Percentiles rank a stretch among this genome's conserved stretches.
Conservation (phyloP, 768 basidiomycete species). For the Termitomyces sp. region DNA sequence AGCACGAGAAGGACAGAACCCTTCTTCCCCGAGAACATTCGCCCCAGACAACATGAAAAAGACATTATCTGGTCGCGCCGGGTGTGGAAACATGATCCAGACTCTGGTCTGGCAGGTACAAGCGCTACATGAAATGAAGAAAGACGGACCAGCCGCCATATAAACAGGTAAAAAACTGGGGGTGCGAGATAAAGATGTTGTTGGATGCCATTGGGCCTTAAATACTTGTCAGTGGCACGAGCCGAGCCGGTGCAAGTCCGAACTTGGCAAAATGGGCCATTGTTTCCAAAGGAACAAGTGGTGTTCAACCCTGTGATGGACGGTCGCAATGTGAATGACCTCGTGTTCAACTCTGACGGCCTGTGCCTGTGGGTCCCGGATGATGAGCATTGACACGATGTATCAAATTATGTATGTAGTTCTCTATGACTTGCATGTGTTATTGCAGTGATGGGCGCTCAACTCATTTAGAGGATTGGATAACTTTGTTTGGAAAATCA, state of each 20-base stretch:
- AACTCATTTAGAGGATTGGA: neutral
- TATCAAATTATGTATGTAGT: neutral
- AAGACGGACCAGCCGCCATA: neutral
- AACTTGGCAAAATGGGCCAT: neutral
- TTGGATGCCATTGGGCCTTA: neutral
- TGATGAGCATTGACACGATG: neutral
- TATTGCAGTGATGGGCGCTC: neutral
- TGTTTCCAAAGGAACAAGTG: neutral
- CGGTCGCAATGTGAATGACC: neutral
- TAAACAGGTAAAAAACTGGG: neutral
- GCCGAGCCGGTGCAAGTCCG: neutral
- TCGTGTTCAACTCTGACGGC: neutral
- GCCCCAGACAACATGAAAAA: conserved; percentile 5
- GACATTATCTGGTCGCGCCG: conserved; percentile 2
- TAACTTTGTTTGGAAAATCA: neutral
- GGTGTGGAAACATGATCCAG: conserved; percentile 3
- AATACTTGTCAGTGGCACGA: neutral
- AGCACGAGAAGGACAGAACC: conserved; percentile 14
- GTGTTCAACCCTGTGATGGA: neutral
- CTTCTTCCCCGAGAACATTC: conserved; percentile 9
- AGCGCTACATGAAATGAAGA: conserved; percentile 10
- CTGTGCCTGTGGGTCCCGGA: neutral
- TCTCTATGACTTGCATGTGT: neutral
- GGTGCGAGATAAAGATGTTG: neutral
- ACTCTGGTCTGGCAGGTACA: conserved; percentile 12